Evolutionary conservation across 805 yeast species (phyloP).

Genomic region (Yarrowia bubula): DNA sequence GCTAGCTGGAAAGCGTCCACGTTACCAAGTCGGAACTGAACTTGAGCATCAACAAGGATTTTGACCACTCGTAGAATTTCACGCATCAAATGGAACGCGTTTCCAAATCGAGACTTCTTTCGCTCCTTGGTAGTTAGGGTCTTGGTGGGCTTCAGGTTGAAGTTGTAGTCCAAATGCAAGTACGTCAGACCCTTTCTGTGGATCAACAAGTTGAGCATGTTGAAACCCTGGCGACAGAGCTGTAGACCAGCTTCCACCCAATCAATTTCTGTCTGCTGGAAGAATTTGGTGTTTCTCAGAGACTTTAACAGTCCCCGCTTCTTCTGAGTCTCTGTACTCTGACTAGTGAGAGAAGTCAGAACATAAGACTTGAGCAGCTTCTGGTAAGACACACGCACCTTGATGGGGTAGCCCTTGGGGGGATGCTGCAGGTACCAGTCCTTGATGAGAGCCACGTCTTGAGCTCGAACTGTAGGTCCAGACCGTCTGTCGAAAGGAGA

Average conservation of each 20-base stretch:
- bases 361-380: conserved; percentile 77
- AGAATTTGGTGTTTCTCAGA: conserved; percentile 76
- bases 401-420: conserved; percentile 56
- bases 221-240: conserved; percentile 88
- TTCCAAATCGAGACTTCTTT: conserved; percentile 92
- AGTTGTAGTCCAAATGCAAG: conserved; percentile 90
- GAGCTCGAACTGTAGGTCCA: conserved; percentile 74
- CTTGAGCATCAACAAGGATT: conserved; percentile 88
- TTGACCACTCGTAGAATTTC: conserved; percentile 84
- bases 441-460: conserved; percentile 84
- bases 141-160: conserved; percentile 93
- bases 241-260: conserved; percentile 99
- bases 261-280: conserved; percentile 87
- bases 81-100: conserved; percentile 90
- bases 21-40: conserved; percentile 84
- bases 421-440: conserved; percentile 77
- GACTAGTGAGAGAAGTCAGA: conserved; percentile 62
- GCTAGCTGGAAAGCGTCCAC: conserved; percentile 92
- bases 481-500: conserved; percentile 77
- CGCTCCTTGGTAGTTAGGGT: conserved; percentile 95
- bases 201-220: conserved; percentile 84
- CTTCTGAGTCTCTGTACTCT: conserved; percentile 45
- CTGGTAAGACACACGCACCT: conserved; percentile 85
- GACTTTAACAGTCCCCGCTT: conserved; percentile 62
- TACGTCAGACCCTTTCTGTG: conserved; percentile 90